Evolutionary conservation across 2,329 filamentous ascomycete genomes (phyloP).

Genomic region (Amauroascus niger): DNA sequence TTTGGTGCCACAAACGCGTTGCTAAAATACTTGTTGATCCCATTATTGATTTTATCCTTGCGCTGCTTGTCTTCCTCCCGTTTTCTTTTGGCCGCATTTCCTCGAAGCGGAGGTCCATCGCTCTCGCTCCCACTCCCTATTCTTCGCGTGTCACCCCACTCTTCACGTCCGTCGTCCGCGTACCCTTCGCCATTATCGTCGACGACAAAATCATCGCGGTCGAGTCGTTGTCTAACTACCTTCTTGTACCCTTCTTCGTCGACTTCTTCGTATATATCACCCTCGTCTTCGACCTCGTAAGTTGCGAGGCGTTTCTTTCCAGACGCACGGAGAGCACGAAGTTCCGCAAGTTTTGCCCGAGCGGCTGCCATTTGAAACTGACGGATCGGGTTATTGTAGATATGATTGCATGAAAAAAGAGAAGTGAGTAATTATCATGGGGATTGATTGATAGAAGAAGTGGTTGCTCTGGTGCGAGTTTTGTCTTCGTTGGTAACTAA

Average conservation of each 20-base stretch:
- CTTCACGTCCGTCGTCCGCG: conserved; percentile 85
- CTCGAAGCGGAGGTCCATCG: conserved; percentile 56
- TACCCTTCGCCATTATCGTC: conserved; percentile 94
- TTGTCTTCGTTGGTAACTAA: too few relatives aligned
- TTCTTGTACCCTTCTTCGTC: conserved; percentile 97
- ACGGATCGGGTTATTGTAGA: not conserved
- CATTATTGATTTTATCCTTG: conserved; percentile 76
- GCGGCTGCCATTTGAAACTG: conserved; percentile 14
- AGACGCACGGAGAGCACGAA: conserved; percentile 71
- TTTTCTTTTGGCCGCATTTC: conserved; percentile 67
- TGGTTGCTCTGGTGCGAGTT: too few relatives aligned
- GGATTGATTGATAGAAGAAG: not conserved
- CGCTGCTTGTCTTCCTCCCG: conserved; percentile 78
- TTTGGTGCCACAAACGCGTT: conserved; percentile 54
- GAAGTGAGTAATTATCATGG: not conserved
- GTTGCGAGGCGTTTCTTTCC: conserved; percentile 84
- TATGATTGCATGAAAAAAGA: not conserved
- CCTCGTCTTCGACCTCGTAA: conserved; percentile 77
- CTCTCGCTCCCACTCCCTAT: conserved; percentile 63
- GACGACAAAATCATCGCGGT: conserved; percentile 95
- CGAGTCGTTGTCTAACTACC: conserved; percentile 75
- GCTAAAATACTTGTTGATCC: conserved; percentile 91
- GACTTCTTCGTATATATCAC: conserved; percentile 86
- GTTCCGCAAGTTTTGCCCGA: conserved; percentile 49
- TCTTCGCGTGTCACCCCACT: conserved; percentile 66